Conservation (phyloP, 1,284 basidiomycete species). For the Ustilago cynodontis region DNA sequence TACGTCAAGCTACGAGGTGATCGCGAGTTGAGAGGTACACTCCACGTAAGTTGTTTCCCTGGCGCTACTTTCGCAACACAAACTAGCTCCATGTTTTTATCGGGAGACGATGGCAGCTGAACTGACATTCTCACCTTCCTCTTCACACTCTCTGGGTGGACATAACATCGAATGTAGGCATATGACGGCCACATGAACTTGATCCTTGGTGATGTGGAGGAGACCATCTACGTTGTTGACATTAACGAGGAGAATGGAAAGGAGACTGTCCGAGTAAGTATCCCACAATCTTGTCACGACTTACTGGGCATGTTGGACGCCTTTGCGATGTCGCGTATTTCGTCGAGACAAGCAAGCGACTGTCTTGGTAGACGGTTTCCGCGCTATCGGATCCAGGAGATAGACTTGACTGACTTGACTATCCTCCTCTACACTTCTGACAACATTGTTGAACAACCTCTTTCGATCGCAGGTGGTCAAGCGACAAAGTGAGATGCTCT, state of each 20-base stretch:
- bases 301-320: too few species aligned
- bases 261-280: slow-evolving; percentile 72
- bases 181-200: slow-evolving; percentile 99
- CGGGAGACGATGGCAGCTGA: background rate
- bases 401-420: background rate
- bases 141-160: background rate
- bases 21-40: slow-evolving; percentile 87
- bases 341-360: too few species aligned
- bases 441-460: background rate
- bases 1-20: slow-evolving; percentile 96
- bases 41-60: slow-evolving; percentile 75
- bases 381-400: too few species aligned
- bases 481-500: slow-evolving; percentile 96
- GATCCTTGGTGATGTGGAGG: slow-evolving; percentile 96
- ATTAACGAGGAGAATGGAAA: slow-evolving; percentile 71
- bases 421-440: background rate
- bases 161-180: slow-evolving; percentile 72
- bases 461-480: slow-evolving; percentile 80
- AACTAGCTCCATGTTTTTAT: background rate
- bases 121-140: background rate
- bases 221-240: slow-evolving; percentile 72
- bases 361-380: too few species aligned
- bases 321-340: too few species aligned
- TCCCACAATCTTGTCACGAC: background rate
- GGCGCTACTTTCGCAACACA: background rate